Conservation (phyloP, 805 yeast species). For the Nakazawaea pomicola region DNA sequence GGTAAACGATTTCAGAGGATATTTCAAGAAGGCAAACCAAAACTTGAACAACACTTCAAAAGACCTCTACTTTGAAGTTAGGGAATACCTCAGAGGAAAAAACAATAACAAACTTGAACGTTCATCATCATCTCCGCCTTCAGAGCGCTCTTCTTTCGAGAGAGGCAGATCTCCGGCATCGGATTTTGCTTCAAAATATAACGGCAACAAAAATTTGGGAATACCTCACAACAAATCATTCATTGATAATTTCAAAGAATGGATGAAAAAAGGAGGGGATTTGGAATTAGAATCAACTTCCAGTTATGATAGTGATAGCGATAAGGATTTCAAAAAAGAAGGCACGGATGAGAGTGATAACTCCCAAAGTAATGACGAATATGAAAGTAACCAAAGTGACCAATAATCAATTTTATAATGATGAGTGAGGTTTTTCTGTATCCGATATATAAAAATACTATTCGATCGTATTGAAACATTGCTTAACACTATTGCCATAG, state of each 20-base stretch:
- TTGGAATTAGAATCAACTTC: slow-evolving; percentile 6
- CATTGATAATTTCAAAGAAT: slow-evolving; percentile 28
- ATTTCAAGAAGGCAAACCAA: slow-evolving; percentile 72
- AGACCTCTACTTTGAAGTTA: slow-evolving; percentile 80
- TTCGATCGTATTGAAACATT: too few species aligned
- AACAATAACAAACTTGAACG: slow-evolving; percentile 4
- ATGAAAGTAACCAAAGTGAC: neutral
- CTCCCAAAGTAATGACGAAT: neutral
- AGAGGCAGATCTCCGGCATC: slow-evolving; percentile 50
- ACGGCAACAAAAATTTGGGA: slow-evolving; percentile 20
- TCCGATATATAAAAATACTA: too few species aligned
- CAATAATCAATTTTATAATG: too few species aligned
- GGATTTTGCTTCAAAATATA: slow-evolving; percentile 59
- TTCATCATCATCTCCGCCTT: neutral
- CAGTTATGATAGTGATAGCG: slow-evolving; percentile 5
- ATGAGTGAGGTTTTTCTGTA: too few species aligned
- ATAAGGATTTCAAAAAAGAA: slow-evolving; percentile 3
- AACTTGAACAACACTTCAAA: slow-evolving; percentile 67
- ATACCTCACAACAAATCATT: slow-evolving; percentile 14
- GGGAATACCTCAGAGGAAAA: slow-evolving; percentile 56
- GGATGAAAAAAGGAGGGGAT: slow-evolving; percentile 14
- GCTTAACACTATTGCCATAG: too few species aligned
- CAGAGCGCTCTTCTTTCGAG: neutral
- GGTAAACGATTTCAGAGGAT: slow-evolving; percentile 78
- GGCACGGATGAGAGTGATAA: too few species aligned